Evolutionary conservation across 139 green algal species (phyloP).

Genomic region (Micractinium sp.): DNA sequence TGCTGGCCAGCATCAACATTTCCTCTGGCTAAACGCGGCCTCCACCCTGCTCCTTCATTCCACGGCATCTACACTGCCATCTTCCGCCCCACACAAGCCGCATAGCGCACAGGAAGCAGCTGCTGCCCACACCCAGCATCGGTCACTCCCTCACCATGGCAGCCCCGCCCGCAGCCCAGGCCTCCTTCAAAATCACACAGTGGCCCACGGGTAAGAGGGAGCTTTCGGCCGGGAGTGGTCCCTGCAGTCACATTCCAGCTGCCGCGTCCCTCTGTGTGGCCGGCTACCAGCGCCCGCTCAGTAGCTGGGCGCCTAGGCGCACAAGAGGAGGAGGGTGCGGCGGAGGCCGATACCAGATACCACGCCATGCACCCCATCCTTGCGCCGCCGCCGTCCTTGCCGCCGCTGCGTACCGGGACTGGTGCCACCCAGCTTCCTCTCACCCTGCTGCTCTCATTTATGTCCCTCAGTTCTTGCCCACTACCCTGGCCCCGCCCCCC

Average conservation of each 20-base stretch:
- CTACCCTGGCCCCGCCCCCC: background rate
- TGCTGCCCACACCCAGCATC: too few relatives aligned
- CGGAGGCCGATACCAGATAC: background rate
- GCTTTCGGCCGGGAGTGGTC: background rate
- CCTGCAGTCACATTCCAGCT: background rate
- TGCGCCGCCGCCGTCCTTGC: background rate
- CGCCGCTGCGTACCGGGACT: background rate
- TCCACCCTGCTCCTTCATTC: too few relatives aligned
- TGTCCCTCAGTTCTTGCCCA: too few relatives aligned
- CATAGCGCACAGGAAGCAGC: too few relatives aligned
- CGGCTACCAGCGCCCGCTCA: background rate
- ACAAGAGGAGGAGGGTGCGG: background rate
- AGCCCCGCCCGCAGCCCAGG: background rate
- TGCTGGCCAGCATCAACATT: too few relatives aligned
- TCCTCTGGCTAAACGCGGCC: too few relatives aligned
- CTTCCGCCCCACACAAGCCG: too few relatives aligned
- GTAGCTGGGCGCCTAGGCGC: background rate
- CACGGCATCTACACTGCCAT: too few relatives aligned
- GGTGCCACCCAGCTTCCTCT: too few relatives aligned
- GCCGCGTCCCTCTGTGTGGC: background rate
- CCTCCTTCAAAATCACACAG: background rate
- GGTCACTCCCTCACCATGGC: background rate
- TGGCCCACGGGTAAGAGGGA: background rate
- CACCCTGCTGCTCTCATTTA: background rate
- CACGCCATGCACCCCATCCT: background rate